Conservation (phyloP, 2,329 filamentous ascomycete genomes). For the Paramyrothecium roridum region DNA sequence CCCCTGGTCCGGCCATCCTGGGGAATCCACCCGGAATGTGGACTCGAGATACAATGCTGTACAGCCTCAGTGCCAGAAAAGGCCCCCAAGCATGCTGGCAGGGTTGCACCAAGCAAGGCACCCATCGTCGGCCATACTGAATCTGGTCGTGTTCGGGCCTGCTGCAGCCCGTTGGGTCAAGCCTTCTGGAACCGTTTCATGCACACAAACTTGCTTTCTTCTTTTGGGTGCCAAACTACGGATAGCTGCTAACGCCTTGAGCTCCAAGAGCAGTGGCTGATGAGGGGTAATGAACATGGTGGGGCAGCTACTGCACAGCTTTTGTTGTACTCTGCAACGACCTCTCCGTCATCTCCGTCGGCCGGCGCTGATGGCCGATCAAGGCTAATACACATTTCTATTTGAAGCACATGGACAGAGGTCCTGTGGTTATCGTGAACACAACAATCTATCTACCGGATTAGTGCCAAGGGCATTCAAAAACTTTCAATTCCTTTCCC, state of each 20-base stretch:
- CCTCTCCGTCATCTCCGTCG: background rate
- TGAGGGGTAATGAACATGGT: constrained; percentile 2
- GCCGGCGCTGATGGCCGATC: background rate
- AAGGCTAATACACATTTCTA: background rate
- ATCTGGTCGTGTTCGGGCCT: too few relatives aligned
- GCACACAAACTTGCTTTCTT: background rate
- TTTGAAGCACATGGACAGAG: too few relatives aligned
- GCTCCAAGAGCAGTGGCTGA: background rate
- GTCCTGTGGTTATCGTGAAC: too few relatives aligned
- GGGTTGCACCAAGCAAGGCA: too few relatives aligned
- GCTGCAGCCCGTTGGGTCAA: background rate
- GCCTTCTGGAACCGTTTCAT: background rate
- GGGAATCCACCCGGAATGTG: constrained; percentile 15
- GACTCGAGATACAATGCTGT: constrained; percentile 13
- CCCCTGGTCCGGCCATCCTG: constrained; percentile 11
- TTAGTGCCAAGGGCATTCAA: too few relatives aligned
- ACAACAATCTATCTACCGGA: too few relatives aligned
- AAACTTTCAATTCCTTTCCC: too few relatives aligned
- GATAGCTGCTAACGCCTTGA: background rate
- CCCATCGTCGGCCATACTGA: too few relatives aligned
- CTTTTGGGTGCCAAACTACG: background rate
- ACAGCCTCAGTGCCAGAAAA: constrained; percentile 8
- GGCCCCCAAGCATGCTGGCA: too few relatives aligned
- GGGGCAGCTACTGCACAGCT: background rate
- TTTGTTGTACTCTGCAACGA: background rate